Percentiles rank a stretch among this genome's conserved stretches.
These are phyloP conservation scores for Fusarium bulbicola DNA, from an alignment of 2,329 filamentous ascomycete genomes.

Conservation along the genomic window DNA sequence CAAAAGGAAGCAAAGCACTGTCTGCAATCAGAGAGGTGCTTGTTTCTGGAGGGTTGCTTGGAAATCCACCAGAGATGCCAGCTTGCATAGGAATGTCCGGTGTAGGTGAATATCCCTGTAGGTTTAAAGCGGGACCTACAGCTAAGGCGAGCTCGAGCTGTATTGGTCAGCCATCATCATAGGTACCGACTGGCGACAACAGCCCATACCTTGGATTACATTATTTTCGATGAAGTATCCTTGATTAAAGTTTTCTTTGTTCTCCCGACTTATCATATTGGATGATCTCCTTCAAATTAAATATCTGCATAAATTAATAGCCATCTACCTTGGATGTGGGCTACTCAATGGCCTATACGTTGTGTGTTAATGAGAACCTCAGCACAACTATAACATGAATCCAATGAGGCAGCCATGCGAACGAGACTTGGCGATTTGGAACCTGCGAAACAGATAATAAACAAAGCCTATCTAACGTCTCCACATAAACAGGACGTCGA, in stretches of 20 bases:
- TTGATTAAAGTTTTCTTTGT: background rate
- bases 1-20: conserved; percentile 14
- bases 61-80: conserved; percentile 45
- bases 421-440: background rate
- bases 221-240: background rate
- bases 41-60: conserved; percentile 33
- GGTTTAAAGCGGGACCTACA: conserved; percentile 30
- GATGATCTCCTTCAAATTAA: background rate
- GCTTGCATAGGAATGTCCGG: conserved; percentile 40
- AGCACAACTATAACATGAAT: background rate
- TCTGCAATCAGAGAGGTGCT: conserved; percentile 16
- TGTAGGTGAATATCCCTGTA: conserved; percentile 26
- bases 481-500: background rate
- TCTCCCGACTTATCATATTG: too few relatives aligned
- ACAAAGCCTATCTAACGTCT: background rate
- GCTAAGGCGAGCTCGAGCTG: conserved; percentile 35
- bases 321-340: background rate
- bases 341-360: background rate
- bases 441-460: too few relatives aligned
- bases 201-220: background rate
- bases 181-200: background rate
- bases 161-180: background rate
- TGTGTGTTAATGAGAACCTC: background rate
- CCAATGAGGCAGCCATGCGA: background rate
- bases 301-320: background rate